phyloP scores from a whole-genome alignment of 441 rosid species.

The Erodium chrysanthum region DNA sequence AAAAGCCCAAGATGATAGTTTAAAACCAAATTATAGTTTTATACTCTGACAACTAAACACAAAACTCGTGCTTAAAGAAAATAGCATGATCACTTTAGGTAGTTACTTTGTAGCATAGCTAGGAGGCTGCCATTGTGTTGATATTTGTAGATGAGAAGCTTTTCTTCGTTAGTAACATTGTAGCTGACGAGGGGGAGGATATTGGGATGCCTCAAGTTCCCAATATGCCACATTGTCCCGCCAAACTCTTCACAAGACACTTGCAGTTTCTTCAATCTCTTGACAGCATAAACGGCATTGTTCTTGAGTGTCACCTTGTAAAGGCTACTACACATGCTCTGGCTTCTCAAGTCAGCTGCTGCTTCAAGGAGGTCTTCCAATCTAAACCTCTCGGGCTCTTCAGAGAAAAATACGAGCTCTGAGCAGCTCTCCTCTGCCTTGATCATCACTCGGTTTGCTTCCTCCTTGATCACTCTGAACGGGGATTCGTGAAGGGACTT shows the following conservation, averaged over 20 bases:
- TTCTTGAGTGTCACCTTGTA: conserved; percentile 41
- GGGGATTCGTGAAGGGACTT: conserved; percentile 27
- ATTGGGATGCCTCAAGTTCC: conserved; percentile 46
- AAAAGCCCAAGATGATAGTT: too few species aligned
- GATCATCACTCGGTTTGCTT: conserved; percentile 2
- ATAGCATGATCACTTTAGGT: too few species aligned
- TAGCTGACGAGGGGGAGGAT: conserved; percentile 42
- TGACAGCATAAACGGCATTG: conserved; percentile 36
- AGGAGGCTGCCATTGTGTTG: conserved; percentile 47
- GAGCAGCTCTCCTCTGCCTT: conserved; percentile 23
- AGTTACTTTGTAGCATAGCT: conserved; percentile 35
- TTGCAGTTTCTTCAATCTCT: conserved; percentile 42
- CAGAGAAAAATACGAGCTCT: conserved; percentile 41
- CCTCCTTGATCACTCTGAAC: conserved; percentile 15
- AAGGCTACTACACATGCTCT: conserved; percentile 37
- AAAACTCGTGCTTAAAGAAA: too few species aligned
- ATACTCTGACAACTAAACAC: too few species aligned
- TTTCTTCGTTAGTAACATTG: conserved; percentile 35
- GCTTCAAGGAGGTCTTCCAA: conserved; percentile 49
- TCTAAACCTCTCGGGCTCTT: conserved; percentile 35
- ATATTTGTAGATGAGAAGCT: conserved; percentile 45
- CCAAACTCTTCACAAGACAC: conserved; percentile 33
- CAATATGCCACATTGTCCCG: conserved; percentile 34
- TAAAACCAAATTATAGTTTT: too few species aligned
- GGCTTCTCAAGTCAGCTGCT: conserved; percentile 39